Evolutionary conservation across 352 stramenopile genomes (phyloP).

Genomic region (Pythium dissimile): DNA sequence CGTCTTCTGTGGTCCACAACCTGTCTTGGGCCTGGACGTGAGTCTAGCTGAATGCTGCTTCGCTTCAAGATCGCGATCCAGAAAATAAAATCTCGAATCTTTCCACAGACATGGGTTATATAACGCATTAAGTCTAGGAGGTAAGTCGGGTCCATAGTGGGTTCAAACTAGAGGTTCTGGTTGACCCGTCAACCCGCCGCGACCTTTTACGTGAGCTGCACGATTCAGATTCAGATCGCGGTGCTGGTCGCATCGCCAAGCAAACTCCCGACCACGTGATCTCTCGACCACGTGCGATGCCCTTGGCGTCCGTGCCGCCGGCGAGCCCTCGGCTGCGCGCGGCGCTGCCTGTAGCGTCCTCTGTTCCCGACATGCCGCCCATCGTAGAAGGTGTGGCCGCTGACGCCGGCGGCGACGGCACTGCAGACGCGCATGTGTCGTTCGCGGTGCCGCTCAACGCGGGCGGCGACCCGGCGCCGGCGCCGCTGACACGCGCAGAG

Average conservation of each 20-base stretch:
- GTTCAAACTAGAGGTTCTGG: background rate
- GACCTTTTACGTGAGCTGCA: background rate
- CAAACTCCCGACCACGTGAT: too few relatives aligned
- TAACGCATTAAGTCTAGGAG: background rate
- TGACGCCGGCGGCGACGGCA: background rate
- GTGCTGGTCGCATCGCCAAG: too few relatives aligned
- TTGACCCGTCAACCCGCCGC: background rate
- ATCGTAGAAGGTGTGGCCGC: slow-evolving; percentile 16
- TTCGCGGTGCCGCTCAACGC: slow-evolving; percentile 5
- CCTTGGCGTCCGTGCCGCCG: background rate
- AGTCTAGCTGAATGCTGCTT: slow-evolving; percentile 8
- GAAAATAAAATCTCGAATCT: slow-evolving; percentile 3
- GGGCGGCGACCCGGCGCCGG: slow-evolving; percentile 3
- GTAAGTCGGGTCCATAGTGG: background rate
- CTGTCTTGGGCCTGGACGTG: too few relatives aligned
- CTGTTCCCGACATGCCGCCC: slow-evolving; percentile 14
- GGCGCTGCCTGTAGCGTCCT: background rate
- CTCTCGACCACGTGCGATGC: too few relatives aligned
- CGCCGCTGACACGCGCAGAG: slow-evolving; percentile 48
- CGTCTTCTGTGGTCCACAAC: too few relatives aligned
- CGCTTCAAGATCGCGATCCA: slow-evolving; percentile 15
- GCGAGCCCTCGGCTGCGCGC: slow-evolving; percentile 14
- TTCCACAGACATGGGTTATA: slow-evolving; percentile 3
- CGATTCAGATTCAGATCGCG: slow-evolving; percentile 23
- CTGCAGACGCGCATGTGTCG: slow-evolving; percentile 4